phyloP scores from a whole-genome alignment of 179 eudicot genomes.

The Heliamphora pulchella region DNA sequence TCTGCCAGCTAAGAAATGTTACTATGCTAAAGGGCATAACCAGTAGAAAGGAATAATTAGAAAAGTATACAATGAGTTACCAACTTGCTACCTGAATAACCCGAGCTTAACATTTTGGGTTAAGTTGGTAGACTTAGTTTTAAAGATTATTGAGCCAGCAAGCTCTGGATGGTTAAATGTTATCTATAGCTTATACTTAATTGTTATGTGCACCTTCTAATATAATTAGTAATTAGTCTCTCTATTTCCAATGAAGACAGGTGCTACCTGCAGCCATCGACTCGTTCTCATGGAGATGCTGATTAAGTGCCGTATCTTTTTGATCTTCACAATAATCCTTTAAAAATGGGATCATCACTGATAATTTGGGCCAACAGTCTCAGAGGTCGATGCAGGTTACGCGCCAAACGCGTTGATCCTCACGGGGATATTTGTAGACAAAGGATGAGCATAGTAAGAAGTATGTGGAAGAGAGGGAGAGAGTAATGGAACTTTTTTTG shows the following conservation, averaged over 20 bases:
- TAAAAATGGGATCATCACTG: background rate
- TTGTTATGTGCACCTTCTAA: background rate
- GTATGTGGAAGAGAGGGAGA: background rate
- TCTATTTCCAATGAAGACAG: background rate
- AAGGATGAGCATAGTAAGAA: background rate
- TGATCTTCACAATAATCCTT: background rate
- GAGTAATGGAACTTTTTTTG: background rate
- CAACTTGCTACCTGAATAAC: too few species aligned
- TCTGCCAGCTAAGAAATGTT: too few species aligned
- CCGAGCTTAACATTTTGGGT: too few species aligned
- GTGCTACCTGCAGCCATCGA: background rate
- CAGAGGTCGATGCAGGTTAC: background rate
- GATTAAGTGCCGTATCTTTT: background rate
- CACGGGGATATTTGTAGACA: too few species aligned
- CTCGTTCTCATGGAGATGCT: background rate
- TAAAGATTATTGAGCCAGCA: too few species aligned
- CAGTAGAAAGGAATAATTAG: too few species aligned
- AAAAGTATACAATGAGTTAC: too few species aligned
- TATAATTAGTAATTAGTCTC: background rate
- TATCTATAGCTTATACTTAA: background rate
- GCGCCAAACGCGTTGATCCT: too few species aligned
- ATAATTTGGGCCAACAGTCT: background rate
- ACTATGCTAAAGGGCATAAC: too few species aligned
- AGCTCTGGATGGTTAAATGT: too few species aligned
- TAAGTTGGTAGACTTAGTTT: too few species aligned